Evolutionary conservation across 331 rosid genomes (phyloP), one percentile per base, ranked within the genome.

Genomic region (Quercus lobata): DNA sequence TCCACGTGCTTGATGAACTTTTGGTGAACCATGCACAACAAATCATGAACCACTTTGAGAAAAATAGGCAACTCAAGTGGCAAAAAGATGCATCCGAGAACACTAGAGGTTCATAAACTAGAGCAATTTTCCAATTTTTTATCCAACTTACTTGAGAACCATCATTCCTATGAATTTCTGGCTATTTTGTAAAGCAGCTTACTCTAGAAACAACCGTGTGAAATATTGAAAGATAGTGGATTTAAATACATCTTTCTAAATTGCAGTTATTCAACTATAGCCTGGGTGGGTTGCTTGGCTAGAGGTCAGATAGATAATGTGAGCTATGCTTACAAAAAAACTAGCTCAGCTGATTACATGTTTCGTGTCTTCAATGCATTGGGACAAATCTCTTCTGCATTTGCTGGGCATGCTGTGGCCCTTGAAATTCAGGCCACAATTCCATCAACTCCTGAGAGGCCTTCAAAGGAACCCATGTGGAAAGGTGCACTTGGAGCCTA

Each of bases 381-480:
- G 61, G 99, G 98, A 8, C 91, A 93, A 84, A 89, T 93, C 63
- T 90, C 99, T 14, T 93, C 90, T 78, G 97, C 99, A 72, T 95
- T 87, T 80, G 97, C 97, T 0, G 97, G 99, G 19, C 98, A 93
- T 52, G 96, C 96, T 5, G 96, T 95, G 76, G 90, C 81, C 1
- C 92, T 95, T 10, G 98, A 95, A 82, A 95, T 95, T 81, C 99
- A 95, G 80, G 99, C 99, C 60, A 93, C 98, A 35, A 93, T 93
- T 76, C 98, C 99, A 2, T 93, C 96, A 15, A 95, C 94, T 4
- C 96, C 91, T 0, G 96, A 92, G 75, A 90, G 76, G 83, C 97
- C 97, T 18, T 95, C 98, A 24, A 91, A 71, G 75, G 77, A 86
- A 41, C 71, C 97, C 17, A 92, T 95, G 98, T 95, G 97, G 98